Conservation (phyloP, 257 asterid species). For the Penstemon newberryi region DNA sequence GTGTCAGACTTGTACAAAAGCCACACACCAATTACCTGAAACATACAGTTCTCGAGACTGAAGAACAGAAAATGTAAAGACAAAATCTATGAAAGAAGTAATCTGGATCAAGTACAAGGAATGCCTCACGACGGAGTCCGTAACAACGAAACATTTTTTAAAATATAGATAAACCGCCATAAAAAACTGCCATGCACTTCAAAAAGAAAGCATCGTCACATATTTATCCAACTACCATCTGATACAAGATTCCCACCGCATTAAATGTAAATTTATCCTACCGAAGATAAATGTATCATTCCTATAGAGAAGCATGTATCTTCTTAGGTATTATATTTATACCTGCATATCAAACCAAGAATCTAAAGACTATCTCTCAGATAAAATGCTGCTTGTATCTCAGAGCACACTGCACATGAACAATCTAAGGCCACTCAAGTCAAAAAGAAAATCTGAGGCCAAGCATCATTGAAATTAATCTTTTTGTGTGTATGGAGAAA, state of each 20-base stretch:
- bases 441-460: neutral
- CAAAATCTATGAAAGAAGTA: conserved; percentile 20
- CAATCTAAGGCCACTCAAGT: neutral
- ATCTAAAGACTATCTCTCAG: conserved; percentile 3
- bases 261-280: no score
- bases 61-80: conserved; percentile 12
- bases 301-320: no score
- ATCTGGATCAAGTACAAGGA: conserved; percentile 24
- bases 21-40: conserved; percentile 88
- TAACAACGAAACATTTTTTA: neutral
- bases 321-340: no score
- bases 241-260: neutral
- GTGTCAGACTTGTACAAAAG: conserved; percentile 73
- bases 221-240: conserved; percentile 2
- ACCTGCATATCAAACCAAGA: neutral
- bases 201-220: neutral
- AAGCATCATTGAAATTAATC: neutral
- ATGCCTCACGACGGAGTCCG: neutral
- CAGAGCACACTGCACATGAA: conserved; percentile 11
- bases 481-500: no score
- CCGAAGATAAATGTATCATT: no score
- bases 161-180: conserved; percentile 1
- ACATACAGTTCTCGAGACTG: conserved; percentile 28
- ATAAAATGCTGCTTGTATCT: neutral
- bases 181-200: conserved; percentile 19